These are phyloP conservation scores for Aspergillus nanangensis DNA, from an alignment of 495 filamentous ascomycete genomes.

Conservation along the genomic window DNA sequence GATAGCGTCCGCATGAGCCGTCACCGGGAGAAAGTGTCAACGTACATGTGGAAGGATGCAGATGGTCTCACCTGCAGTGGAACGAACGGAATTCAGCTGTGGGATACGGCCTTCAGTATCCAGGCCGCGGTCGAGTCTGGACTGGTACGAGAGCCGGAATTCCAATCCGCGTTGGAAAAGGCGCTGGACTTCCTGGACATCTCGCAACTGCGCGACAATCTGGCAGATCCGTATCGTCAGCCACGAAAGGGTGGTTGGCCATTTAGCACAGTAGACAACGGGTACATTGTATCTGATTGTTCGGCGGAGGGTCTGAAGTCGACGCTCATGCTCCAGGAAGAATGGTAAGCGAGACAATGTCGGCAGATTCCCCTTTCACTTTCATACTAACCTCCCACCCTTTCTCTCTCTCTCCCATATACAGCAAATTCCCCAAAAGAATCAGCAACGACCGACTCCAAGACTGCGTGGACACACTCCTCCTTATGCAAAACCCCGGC, in stretches of 20 bases:
- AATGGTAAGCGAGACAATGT: too few species aligned
- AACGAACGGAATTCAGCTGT: constrained; percentile 3
- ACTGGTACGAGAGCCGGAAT: background rate
- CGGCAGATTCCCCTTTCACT: too few species aligned
- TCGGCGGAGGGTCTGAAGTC: background rate
- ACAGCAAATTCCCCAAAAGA: background rate
- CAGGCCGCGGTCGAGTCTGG: constrained; percentile 6
- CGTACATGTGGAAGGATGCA: constrained; percentile 1
- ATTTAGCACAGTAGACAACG: constrained; percentile 2
- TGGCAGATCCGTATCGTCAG: constrained; percentile 1
- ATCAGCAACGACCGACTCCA: background rate
- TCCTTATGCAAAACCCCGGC: background rate
- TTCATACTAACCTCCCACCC: too few species aligned
- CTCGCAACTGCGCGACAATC: constrained; percentile 1
- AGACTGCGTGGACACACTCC: constrained; percentile 5
- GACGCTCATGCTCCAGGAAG: constrained; percentile 1
- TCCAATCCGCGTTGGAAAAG: background rate
- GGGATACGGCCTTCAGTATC: constrained; percentile 2
- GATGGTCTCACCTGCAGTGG: constrained; percentile 1
- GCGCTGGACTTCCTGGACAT: background rate
- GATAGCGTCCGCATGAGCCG: background rate
- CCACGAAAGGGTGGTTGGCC: constrained; percentile 3
- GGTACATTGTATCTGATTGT: constrained; percentile 1
- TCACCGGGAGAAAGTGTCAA: background rate
- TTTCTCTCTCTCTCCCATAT: too few species aligned